Evolutionary conservation across 169 alveolate genomes (phyloP).

Genomic region (Cryptosporidium parvum): DNA sequence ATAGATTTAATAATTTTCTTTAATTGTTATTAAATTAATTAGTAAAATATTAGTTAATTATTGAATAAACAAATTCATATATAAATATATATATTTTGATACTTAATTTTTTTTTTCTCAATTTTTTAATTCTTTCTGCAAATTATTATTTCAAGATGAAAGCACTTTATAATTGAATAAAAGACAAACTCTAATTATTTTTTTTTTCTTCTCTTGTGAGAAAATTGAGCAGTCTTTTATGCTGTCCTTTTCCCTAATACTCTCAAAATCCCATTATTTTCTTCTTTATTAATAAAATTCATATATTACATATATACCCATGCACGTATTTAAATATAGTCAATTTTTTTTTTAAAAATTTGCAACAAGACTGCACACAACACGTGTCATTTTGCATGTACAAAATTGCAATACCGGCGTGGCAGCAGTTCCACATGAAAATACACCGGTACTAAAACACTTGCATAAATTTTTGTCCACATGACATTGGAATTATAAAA

Average conservation of each 20-base stretch:
- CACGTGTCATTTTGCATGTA: conserved; percentile 73
- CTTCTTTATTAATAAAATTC: background rate
- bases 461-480: conserved; percentile 45
- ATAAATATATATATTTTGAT: too few species aligned
- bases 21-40: background rate
- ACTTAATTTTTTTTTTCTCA: background rate
- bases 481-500: background rate
- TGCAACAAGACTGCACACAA: conserved; percentile 65
- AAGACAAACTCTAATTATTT: background rate
- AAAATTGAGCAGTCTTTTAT: conserved; percentile 7
- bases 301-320: background rate
- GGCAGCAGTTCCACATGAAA: conserved; percentile 69
- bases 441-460: conserved; percentile 46
- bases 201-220: background rate
- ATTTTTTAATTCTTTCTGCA: background rate
- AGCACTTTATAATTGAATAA: background rate
- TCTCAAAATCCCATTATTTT: conserved; percentile 19
- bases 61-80: background rate
- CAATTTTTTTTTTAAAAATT: background rate
- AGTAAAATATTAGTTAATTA: background rate
- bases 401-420: conserved; percentile 62
- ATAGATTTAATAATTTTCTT: background rate
- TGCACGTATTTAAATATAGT: background rate
- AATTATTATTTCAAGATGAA: background rate
- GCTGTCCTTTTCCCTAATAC: background rate